Percentiles rank a stretch among this genome's conserved stretches.
These are phyloP conservation scores for Sclerotinia spermophila DNA, from an alignment of 2,329 filamentous ascomycete species.

Conservation along the genomic window DNA sequence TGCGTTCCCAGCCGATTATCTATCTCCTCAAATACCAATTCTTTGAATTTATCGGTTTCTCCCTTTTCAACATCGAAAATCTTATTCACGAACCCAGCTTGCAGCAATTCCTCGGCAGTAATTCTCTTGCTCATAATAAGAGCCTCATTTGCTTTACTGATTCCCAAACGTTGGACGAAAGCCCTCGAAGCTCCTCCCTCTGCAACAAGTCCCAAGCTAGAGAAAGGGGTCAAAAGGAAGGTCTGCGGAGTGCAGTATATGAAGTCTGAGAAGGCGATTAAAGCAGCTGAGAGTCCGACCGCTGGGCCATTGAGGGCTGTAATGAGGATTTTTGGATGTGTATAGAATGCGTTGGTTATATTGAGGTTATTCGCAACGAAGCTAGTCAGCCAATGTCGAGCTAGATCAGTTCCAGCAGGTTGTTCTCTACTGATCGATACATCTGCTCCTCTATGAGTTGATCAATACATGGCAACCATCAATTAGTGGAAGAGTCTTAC, in stretches of 20 bases:
- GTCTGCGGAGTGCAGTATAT: conserved; percentile 79
- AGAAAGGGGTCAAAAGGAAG: conserved; percentile 89
- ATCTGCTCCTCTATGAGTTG: conserved; percentile 66
- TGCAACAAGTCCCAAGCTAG: conserved; percentile 81
- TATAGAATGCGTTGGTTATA: conserved; percentile 84
- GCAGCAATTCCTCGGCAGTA: conserved; percentile 65
- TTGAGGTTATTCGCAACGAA: conserved; percentile 88
- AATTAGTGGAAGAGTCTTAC: conserved; percentile 47
- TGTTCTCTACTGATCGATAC: conserved; percentile 54
- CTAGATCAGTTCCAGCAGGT: conserved; percentile 41
- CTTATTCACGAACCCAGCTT: conserved; percentile 80
- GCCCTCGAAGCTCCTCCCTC: conserved; percentile 80
- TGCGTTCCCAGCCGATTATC: conserved; percentile 77
- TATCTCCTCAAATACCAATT: conserved; percentile 72
- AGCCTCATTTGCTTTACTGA: conserved; percentile 83
- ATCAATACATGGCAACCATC: conserved; percentile 20
- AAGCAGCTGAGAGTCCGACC: conserved; percentile 80
- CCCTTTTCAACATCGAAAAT: conserved; percentile 61
- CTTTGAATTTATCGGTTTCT: conserved; percentile 66
- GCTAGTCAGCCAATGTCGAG: conserved; percentile 57
- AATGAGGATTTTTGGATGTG: conserved; percentile 89
- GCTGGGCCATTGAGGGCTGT: conserved; percentile 89
- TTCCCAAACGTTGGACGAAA: conserved; percentile 76
- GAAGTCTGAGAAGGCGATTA: conserved; percentile 84
- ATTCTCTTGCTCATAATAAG: conserved; percentile 86